phyloP scores from a whole-genome alignment of 768 basidiomycete genomes.

The Suillus brevipes region DNA sequence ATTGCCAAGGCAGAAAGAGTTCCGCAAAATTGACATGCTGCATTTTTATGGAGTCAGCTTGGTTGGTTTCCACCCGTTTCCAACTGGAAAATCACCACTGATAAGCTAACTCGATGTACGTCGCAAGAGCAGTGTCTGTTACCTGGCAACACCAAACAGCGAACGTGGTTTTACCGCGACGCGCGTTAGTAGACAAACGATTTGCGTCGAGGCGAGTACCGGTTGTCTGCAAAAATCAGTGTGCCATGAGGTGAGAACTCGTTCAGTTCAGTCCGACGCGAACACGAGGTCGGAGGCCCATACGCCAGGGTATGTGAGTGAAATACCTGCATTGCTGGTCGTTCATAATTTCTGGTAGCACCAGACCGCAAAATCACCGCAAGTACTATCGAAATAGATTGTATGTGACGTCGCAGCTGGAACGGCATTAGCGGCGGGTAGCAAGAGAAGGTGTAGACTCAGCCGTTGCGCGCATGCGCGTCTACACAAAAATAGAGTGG shows the following conservation, averaged over 20 bases:
- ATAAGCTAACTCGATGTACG: neutral
- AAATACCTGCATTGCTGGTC: neutral
- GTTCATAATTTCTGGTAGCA: neutral
- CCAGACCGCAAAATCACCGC: neutral
- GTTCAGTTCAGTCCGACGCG: neutral
- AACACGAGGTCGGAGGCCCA: neutral
- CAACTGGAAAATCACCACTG: neutral
- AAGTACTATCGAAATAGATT: neutral
- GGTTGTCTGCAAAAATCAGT: neutral
- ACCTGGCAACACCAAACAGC: neutral
- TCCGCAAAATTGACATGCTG: neutral
- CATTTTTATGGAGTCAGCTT: neutral
- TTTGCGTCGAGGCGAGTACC: neutral
- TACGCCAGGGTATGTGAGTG: neutral
- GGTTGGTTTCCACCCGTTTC: neutral
- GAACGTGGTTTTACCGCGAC: neutral
- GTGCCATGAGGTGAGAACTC: neutral
- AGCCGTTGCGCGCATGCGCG: neutral
- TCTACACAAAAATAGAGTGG: neutral
- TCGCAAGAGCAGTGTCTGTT: neutral
- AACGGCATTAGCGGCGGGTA: neutral
- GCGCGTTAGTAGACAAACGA: neutral
- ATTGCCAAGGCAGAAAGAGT: neutral
- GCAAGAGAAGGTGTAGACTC: neutral
- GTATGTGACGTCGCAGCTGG: neutral